Evolutionary conservation across 2,329 filamentous ascomycete genomes (phyloP), one percentile per base, ranked within the genome.

Genomic region (Sporothrix variecibatus): DNA sequence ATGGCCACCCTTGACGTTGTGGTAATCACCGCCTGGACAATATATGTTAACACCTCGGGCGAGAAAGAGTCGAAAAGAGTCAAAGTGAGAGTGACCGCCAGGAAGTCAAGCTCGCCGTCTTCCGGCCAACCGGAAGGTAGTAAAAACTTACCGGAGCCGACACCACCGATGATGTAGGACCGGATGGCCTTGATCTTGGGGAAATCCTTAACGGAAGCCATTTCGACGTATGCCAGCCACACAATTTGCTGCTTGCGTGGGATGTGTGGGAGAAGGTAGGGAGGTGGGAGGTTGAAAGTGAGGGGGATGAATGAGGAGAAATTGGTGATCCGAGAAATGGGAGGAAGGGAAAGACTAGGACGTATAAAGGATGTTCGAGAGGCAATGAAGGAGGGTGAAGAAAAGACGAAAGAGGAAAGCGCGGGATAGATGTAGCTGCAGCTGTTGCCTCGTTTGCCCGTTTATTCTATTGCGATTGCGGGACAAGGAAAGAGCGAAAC

Each of bases 1-100:
- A 79, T 92, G 90, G 28, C 90, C 89, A 46, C 89, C 87, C 77
- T 94, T 88, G 79, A 97, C 95, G 87, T 98, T 97, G 87, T 98
- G 95, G 82, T 98, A 98, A 81, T 95, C 93, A 76, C 93, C 92
- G 74, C 92, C 92, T 83, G 83, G 83, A 83, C 83, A 83, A 73
- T 84, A 84, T 17, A 43, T 76, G 76, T 73, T 23, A 75, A 67
- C 34, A 67, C 17, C 26, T 17, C 6, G 31, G 9, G 20, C 67
- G 31, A 40, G 67, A 70, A 56, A 5, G 67, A 58, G 49, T 38
- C 28, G 20, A 49, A 28, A 31, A 51, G 20, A 38, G 58, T n/a
- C 23, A 65, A 38, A 65, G 28, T 15, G 9, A 2, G 4, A 40
- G 20, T n/a, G n/a, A n/a, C n/a, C n/a, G n/a, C n/a, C n/a, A 65